Percentiles rank a stretch among this genome's conserved stretches.
These are phyloP conservation scores for Podosphaera xanthii DNA, from an alignment of 2,329 filamentous ascomycete species.

Conservation along the genomic window DNA sequence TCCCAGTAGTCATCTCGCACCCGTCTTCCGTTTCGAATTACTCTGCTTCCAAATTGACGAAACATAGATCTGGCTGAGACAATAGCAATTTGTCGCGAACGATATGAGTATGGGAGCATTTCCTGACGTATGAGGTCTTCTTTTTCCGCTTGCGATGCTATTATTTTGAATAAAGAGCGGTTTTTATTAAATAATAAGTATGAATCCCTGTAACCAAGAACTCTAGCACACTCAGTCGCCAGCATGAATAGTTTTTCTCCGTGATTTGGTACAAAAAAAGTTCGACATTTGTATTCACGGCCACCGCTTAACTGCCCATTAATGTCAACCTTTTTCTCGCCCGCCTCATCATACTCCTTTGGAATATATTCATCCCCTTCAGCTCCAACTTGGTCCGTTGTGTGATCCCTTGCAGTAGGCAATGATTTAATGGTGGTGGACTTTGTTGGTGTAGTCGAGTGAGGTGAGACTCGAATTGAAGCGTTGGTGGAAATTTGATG, in stretches of 20 bases:
- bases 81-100: slow-evolving; percentile 95
- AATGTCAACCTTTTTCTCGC: slow-evolving; percentile 76
- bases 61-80: slow-evolving; percentile 98
- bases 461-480: slow-evolving; percentile 34
- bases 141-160: slow-evolving; percentile 86
- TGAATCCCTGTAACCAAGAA: slow-evolving; percentile 87
- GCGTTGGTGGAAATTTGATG: slow-evolving; percentile 14
- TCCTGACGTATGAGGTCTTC: slow-evolving; percentile 90
- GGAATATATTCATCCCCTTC: slow-evolving; percentile 89
- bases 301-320: slow-evolving; percentile 64
- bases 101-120: slow-evolving; percentile 88
- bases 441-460: slow-evolving; percentile 62
- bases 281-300: slow-evolving; percentile 78
- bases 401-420: slow-evolving; percentile 89
- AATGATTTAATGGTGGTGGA: slow-evolving; percentile 82
- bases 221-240: slow-evolving; percentile 85
- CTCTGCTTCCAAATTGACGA: slow-evolving; percentile 84
- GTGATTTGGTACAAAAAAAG: slow-evolving; percentile 76
- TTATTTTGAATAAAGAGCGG: slow-evolving; percentile 88
- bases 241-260: slow-evolving; percentile 96
- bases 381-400: slow-evolving; percentile 76
- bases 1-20: slow-evolving; percentile 99
- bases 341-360: slow-evolving; percentile 75
- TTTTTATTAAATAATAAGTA: slow-evolving; percentile 98
- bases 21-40: slow-evolving; percentile 71